Percentiles rank a stretch among this genome's conserved stretches.
Evolutionary conservation across 768 basidiomycete species (phyloP).

Genomic region (Mycena amicta): DNA sequence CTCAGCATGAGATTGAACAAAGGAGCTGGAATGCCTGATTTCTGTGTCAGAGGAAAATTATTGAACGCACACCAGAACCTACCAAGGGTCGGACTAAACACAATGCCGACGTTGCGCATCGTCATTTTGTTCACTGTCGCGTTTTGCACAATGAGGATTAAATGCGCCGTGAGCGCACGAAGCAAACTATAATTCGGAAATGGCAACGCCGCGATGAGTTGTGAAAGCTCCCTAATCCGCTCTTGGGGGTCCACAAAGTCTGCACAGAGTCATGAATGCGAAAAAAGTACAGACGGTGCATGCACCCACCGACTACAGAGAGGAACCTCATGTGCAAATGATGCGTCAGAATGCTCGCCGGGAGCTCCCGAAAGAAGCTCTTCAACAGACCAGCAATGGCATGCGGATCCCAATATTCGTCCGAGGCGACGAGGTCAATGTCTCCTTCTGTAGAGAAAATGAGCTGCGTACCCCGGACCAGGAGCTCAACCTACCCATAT

Average conservation of each 20-base stretch:
- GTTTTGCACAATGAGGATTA: conserved; percentile 94
- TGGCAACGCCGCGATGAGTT: conserved; percentile 85
- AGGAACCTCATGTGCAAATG: conserved; percentile 92
- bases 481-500: conserved; percentile 70
- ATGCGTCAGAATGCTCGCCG: conserved; percentile 88
- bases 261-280: conserved; percentile 32
- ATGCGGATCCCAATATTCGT: conserved; percentile 97
- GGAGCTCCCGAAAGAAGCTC: conserved; percentile 89
- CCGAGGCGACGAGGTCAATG: conserved; percentile 81
- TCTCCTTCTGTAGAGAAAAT: conserved; percentile 77
- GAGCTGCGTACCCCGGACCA: conserved; percentile 9
- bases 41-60: background rate
- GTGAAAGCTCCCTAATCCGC: conserved; percentile 82
- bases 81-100: conserved; percentile 95
- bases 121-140: conserved; percentile 95
- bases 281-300: conserved; percentile 16
- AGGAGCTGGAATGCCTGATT: conserved; percentile 80
- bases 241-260: conserved; percentile 90
- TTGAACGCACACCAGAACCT: background rate
- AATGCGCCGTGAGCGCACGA: conserved; percentile 90
- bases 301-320: conserved; percentile 81
- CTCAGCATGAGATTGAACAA: conserved; percentile 94
- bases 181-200: conserved; percentile 92
- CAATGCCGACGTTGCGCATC: conserved; percentile 97
- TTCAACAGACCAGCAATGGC: conserved; percentile 96